Evolutionary conservation across 495 filamentous ascomycete species (phyloP).

Genomic region (Podospora pseudocomata): DNA sequence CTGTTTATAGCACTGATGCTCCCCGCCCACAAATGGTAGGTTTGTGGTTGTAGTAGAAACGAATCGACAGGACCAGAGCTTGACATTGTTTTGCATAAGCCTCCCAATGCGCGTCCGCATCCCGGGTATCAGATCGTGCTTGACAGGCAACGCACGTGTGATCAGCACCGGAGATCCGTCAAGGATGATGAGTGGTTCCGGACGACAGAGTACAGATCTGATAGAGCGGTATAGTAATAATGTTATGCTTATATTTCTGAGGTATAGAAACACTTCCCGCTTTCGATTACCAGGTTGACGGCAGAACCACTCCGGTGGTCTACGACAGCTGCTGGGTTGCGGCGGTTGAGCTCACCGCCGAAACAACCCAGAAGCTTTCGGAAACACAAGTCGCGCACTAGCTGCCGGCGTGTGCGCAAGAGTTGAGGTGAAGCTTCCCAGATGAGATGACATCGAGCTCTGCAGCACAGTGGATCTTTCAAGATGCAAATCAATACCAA

Average conservation of each 20-base stretch:
- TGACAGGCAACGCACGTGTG: constrained; percentile 6
- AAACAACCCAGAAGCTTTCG: neutral
- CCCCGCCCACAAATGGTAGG: neutral
- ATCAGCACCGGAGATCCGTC: constrained; percentile 16
- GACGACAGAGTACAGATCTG: constrained; percentile 1
- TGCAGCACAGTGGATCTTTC: neutral
- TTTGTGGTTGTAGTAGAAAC: neutral
- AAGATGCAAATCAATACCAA: neutral
- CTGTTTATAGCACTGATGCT: neutral
- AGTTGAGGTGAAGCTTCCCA: neutral
- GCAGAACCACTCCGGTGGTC: neutral
- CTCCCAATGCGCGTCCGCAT: neutral
- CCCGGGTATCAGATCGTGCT: constrained; percentile 17
- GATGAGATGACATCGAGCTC: neutral
- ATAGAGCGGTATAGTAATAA: neutral
- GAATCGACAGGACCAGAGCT: neutral
- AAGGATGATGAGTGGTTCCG: neutral
- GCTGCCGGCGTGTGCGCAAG: neutral
- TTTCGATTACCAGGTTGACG: neutral
- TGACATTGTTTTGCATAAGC: constrained; percentile 15
- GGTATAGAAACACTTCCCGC: neutral
- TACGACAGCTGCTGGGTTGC: neutral
- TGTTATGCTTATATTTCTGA: neutral
- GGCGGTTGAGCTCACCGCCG: neutral
- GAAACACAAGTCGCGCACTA: neutral